Evolutionary conservation across 1,284 basidiomycete species (phyloP).

Genomic region (Pseudozyma pruni): DNA sequence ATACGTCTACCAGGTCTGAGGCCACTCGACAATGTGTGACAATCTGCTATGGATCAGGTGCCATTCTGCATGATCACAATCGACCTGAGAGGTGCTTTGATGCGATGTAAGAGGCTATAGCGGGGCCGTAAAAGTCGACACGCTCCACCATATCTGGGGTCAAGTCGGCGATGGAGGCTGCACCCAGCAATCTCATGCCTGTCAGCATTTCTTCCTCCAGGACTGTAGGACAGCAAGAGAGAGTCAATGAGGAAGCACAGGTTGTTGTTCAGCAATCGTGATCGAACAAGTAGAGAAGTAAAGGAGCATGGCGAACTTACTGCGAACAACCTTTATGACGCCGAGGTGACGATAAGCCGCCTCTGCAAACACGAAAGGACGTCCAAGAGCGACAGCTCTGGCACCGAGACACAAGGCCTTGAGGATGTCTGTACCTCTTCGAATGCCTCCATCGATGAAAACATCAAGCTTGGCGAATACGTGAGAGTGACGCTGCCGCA

Average conservation of each 20-base stretch:
- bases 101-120: conserved; percentile 6
- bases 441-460: conserved; percentile 87
- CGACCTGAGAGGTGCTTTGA: conserved; percentile 3
- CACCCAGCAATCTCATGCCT: conserved; percentile 10
- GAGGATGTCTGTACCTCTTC: conserved; percentile 77
- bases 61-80: not conserved
- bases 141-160: conserved; percentile 14
- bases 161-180: conserved; percentile 8
- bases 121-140: conserved; percentile 11
- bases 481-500: conserved; percentile 66
- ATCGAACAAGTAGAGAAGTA: not conserved
- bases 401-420: conserved; percentile 92
- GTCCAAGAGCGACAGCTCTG: conserved; percentile 85
- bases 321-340: conserved; percentile 75
- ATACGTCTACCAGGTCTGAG: too few relatives aligned
- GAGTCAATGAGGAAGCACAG: too few relatives aligned
- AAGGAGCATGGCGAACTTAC: not conserved
- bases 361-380: conserved; percentile 87
- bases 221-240: not conserved
- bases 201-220: conserved; percentile 16
- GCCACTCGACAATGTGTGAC: too few relatives aligned
- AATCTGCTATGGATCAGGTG: too few relatives aligned
- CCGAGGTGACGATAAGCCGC: conserved; percentile 86
- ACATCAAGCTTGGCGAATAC: conserved; percentile 69
- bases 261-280: too few relatives aligned